Percentiles rank a stretch among this genome's conserved stretches.
phyloP scores from a whole-genome alignment of 106 monocot species.

The Dendrobium catenatum region DNA sequence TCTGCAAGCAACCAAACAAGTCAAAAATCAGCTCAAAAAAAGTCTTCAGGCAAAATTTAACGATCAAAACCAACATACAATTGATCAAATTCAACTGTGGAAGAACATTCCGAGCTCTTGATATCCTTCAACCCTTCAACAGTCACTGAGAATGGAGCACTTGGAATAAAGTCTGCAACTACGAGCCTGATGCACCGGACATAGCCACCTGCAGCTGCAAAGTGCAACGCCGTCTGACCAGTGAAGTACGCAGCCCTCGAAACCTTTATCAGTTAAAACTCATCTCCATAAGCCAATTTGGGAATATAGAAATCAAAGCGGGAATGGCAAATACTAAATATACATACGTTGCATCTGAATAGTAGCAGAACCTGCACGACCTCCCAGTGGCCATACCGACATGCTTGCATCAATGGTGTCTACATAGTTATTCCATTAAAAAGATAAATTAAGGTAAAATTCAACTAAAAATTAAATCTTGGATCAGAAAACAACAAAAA shows the following conservation, averaged over 20 bases:
- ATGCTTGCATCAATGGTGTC: conserved; percentile 28
- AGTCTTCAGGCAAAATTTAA: not conserved
- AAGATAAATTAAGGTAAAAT: not conserved
- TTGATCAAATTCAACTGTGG: conserved; percentile 16
- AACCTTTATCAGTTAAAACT: conserved; percentile 8
- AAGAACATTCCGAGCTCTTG: conserved; percentile 16
- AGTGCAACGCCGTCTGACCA: conserved; percentile 16
- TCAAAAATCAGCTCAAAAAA: not conserved
- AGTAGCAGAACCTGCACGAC: conserved; percentile 17
- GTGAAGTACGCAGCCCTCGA: conserved; percentile 14
- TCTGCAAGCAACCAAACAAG: conserved; percentile 19
- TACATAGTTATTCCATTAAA: not conserved
- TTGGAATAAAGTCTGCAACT: conserved; percentile 17
- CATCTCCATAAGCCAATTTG: not conserved
- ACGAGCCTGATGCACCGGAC: conserved; percentile 20
- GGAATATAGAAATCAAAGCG: not conserved
- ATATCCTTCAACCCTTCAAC: not conserved
- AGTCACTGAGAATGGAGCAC: not conserved
- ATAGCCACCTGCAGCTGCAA: conserved; percentile 18
- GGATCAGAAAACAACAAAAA: not conserved
- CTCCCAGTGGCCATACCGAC: conserved; percentile 20
- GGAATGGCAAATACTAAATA: not conserved
- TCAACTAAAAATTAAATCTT: not conserved
- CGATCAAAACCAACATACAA: not conserved
- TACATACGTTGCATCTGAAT: conserved; percentile 11